phyloP scores from a whole-genome alignment of 495 filamentous ascomycete species.

The Rhypophila decipiens region DNA sequence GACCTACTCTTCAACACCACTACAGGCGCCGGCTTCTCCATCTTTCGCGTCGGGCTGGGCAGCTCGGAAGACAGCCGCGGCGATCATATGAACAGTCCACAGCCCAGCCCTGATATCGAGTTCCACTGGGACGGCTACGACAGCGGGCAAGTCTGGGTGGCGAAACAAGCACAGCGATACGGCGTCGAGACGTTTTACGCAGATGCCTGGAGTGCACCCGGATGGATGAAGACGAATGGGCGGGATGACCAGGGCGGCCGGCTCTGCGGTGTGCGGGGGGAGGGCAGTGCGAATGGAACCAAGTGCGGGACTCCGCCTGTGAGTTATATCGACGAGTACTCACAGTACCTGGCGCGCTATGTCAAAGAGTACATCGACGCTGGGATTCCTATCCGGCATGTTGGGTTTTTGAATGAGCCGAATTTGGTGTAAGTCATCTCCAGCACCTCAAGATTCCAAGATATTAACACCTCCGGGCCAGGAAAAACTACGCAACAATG shows the following conservation, averaged over 20 bases:
- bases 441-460: neutral
- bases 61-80: slow-evolving; percentile 14
- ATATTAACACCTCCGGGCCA: too few species aligned
- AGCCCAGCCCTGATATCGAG: slow-evolving; percentile 28
- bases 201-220: slow-evolving; percentile 51
- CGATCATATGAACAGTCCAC: slow-evolving; percentile 31
- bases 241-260: slow-evolving; percentile 36
- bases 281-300: slow-evolving; percentile 14
- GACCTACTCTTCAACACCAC: slow-evolving; percentile 43
- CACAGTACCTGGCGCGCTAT: slow-evolving; percentile 49
- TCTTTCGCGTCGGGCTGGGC: slow-evolving; percentile 47
- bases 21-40: slow-evolving; percentile 45
- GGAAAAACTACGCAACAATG: slow-evolving; percentile 41
- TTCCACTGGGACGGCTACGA: slow-evolving; percentile 40
- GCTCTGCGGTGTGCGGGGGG: slow-evolving; percentile 41
- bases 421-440: slow-evolving; percentile 30
- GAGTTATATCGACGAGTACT: slow-evolving; percentile 52
- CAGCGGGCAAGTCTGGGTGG: slow-evolving; percentile 44
- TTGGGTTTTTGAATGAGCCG: slow-evolving; percentile 56
- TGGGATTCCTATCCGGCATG: slow-evolving; percentile 41
- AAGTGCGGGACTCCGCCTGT: slow-evolving; percentile 41
- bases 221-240: slow-evolving; percentile 53
- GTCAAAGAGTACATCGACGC: slow-evolving; percentile 38
- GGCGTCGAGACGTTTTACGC: slow-evolving; percentile 43
- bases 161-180: slow-evolving; percentile 37